Evolutionary conservation across 768 basidiomycete genomes (phyloP).

Genomic region (Tylopilus sp.): DNA sequence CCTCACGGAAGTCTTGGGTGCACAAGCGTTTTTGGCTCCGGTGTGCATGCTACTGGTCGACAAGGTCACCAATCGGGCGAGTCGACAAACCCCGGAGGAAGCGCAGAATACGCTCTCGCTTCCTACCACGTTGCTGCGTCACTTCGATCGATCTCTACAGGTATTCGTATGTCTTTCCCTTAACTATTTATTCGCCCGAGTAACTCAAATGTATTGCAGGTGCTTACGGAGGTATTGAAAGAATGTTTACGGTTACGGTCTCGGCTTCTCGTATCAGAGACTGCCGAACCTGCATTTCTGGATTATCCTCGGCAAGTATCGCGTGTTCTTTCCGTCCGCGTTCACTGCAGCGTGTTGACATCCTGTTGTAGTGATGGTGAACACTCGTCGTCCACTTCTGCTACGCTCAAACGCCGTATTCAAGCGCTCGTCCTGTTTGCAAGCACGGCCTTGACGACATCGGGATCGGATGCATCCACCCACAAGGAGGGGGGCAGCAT

Average conservation of each 20-base stretch:
- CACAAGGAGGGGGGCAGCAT: conserved; percentile 26
- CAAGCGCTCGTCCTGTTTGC: conserved; percentile 67
- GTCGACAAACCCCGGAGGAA: conserved; percentile 61
- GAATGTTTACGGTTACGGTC: conserved; percentile 62
- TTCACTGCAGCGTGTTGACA: not conserved
- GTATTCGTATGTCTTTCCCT: conserved; percentile 42
- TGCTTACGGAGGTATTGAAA: conserved; percentile 57
- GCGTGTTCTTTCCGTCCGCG: not conserved
- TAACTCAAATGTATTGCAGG: conserved; percentile 35
- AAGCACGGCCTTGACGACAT: conserved; percentile 46
- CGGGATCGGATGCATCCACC: conserved; percentile 10
- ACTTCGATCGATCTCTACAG: conserved; percentile 46
- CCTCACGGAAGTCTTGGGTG: conserved; percentile 77
- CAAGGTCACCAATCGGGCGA: conserved; percentile 65
- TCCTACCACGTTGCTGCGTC: conserved; percentile 63
- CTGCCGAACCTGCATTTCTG: conserved; percentile 46
- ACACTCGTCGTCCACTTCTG: conserved; percentile 42
- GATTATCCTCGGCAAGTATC: conserved; percentile 47
- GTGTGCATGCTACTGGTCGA: conserved; percentile 84
- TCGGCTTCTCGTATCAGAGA: conserved; percentile 38
- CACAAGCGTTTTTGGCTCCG: conserved; percentile 76
- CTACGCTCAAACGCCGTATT: conserved; percentile 54
- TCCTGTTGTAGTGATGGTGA: conserved; percentile 53
- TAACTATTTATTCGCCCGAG: not conserved
- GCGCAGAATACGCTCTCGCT: conserved; percentile 56